These are phyloP conservation scores for Leonotis leonurus DNA, from an alignment of 257 asterid species.

Conservation along the genomic window DNA sequence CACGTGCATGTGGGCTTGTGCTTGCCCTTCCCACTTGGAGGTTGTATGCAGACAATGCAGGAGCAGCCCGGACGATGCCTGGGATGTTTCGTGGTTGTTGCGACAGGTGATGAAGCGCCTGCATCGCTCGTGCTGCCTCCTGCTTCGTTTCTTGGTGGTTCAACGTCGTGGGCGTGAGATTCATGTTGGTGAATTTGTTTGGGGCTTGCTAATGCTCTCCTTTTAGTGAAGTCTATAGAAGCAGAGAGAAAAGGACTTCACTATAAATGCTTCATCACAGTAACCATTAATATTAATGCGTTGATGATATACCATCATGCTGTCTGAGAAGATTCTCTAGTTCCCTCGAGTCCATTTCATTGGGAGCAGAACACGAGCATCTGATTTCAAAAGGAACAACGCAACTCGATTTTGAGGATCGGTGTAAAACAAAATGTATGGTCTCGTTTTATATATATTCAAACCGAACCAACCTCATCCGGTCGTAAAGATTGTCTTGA, in stretches of 20 bases:
- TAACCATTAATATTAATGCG: not conserved
- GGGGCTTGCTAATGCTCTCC: conserved; percentile 37
- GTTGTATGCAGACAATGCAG: conserved; percentile 98
- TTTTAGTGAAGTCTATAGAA: conserved; percentile 44
- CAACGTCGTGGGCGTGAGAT: conserved; percentile 26
- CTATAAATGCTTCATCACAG: not conserved
- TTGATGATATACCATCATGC: conserved; percentile 51
- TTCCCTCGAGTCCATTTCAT: conserved; percentile 59
- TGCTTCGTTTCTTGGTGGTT: conserved; percentile 34
- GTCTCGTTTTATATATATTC: not conserved
- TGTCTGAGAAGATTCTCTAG: conserved; percentile 70
- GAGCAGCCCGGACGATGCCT: conserved; percentile 98
- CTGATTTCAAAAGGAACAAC: conserved; percentile 34
- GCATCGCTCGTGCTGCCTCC: conserved; percentile 36
- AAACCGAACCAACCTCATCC: conserved; percentile 37
- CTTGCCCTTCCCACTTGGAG: conserved; percentile 96
- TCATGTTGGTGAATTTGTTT: conserved; percentile 35
- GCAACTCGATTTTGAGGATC: conserved; percentile 6
- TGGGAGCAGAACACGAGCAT: conserved; percentile 70
- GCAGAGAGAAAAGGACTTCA: not conserved
- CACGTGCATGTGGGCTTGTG: conserved; percentile 92
- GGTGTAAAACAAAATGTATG: not conserved
- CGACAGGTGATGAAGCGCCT: conserved; percentile 42
- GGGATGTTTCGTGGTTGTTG: conserved; percentile 84
- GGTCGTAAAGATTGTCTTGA: conserved; percentile 49